Percentiles rank a stretch among this genome's conserved stretches.
These are phyloP conservation scores for Raffaelea deltoideospora DNA, from an alignment of 2,329 filamentous ascomycete species.

Conservation along the genomic window DNA sequence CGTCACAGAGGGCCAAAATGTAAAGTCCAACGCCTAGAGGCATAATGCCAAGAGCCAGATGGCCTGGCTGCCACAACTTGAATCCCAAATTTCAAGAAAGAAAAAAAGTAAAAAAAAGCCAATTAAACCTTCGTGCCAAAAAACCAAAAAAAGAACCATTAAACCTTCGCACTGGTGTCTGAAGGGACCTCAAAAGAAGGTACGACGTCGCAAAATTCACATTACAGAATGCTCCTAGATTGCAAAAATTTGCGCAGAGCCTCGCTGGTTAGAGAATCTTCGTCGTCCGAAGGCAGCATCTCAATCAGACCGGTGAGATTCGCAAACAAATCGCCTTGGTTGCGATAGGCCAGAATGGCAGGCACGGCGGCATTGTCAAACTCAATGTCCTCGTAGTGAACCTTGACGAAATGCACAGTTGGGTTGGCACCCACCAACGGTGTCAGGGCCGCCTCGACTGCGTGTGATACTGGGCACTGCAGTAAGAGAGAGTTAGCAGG, in stretches of 20 bases:
- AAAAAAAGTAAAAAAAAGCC: background rate
- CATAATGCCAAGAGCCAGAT: too few species aligned
- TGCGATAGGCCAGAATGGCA: slow-evolving; percentile 75
- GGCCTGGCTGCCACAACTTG: too few species aligned
- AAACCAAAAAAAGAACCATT: too few species aligned
- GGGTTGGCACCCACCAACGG: slow-evolving; percentile 59
- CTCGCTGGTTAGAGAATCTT: slow-evolving; percentile 40
- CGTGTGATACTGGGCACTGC: slow-evolving; percentile 65
- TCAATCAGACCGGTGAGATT: slow-evolving; percentile 77
- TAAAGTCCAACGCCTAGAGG: too few species aligned
- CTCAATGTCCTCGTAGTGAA: slow-evolving; percentile 83
- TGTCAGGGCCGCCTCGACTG: slow-evolving; percentile 64
- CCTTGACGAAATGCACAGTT: slow-evolving; percentile 72
- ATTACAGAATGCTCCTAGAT: slow-evolving; percentile 37
- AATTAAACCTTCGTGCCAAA: background rate
- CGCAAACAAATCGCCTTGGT: slow-evolving; percentile 76
- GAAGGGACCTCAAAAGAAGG: background rate
- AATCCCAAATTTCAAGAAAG: background rate
- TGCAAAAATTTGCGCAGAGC: slow-evolving; percentile 36
- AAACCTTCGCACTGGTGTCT: too few species aligned
- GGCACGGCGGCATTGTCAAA: slow-evolving; percentile 83
- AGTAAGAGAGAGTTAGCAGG: slow-evolving; percentile 10
- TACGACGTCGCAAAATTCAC: background rate
- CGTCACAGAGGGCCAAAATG: too few species aligned
- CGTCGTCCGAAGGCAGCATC: slow-evolving; percentile 61